Percentiles rank a stretch among this genome's conserved stretches.
Conservation (phyloP, 2,329 filamentous ascomycete genomes). For the Aspergillus awamori region DNA sequence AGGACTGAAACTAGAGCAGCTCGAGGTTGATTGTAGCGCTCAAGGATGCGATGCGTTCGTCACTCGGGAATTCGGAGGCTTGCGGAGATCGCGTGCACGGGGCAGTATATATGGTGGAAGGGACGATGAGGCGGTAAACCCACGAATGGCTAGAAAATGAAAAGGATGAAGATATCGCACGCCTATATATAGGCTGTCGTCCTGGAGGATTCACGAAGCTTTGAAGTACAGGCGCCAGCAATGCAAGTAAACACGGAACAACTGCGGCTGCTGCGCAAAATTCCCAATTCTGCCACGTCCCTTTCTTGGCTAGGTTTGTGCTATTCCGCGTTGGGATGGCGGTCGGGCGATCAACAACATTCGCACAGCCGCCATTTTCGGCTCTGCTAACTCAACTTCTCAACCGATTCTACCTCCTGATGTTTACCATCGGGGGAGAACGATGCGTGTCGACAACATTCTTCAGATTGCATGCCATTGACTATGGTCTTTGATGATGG, state of each 20-base stretch:
- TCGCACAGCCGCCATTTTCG: constrained; percentile 11
- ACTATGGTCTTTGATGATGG: background rate
- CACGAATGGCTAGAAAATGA: background rate
- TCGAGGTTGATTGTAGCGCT: background rate
- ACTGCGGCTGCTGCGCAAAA: constrained; percentile 9
- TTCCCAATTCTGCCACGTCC: constrained; percentile 30
- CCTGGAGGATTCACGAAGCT: background rate
- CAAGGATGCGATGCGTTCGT: background rate
- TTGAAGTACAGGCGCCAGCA: background rate
- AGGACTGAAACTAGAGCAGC: background rate
- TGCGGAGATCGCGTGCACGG: background rate
- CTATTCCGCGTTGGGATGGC: constrained; percentile 22
- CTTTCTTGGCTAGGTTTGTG: constrained; percentile 11
- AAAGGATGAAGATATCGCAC: background rate
- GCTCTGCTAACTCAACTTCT: background rate
- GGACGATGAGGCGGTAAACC: background rate
- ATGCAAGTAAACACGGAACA: constrained; percentile 15
- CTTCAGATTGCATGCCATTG: background rate
- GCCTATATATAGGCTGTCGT: background rate
- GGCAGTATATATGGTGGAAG: background rate
- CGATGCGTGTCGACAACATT: background rate
- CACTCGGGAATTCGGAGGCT: background rate
- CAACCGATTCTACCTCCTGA: background rate
- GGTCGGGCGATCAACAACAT: constrained; percentile 22
- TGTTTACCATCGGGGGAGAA: background rate